These are phyloP conservation scores for Tylopilus sp. DNA, from an alignment of 768 basidiomycete genomes.

Conservation along the genomic window DNA sequence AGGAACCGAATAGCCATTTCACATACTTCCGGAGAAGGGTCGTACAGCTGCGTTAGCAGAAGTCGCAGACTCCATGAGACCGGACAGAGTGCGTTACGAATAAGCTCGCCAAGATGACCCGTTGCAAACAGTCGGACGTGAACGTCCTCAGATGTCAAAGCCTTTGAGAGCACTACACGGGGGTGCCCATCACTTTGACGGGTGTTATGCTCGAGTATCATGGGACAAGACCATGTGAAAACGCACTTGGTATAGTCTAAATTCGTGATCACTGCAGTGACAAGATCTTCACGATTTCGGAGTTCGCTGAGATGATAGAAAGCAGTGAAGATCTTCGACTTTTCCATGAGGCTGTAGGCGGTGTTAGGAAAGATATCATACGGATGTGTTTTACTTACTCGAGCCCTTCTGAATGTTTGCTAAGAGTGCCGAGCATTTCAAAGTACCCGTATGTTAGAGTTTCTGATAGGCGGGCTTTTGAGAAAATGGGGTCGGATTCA, in stretches of 20 bases:
- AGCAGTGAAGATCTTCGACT: conserved; percentile 89
- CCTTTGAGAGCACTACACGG: conserved; percentile 89
- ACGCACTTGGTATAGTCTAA: conserved; percentile 87
- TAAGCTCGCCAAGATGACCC: conserved; percentile 76
- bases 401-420: conserved; percentile 84
- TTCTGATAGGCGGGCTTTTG: conserved; percentile 73
- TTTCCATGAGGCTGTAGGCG: conserved; percentile 71
- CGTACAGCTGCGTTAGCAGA: conserved; percentile 93
- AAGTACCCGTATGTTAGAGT: conserved; percentile 91
- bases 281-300: conserved; percentile 86
- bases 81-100: conserved; percentile 58
- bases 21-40: conserved; percentile 86
- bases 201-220: conserved; percentile 4
- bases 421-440: conserved; percentile 91
- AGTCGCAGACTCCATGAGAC: conserved; percentile 89
- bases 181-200: conserved; percentile 85
- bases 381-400: conserved; percentile 52
- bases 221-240: not conserved
- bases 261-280: conserved; percentile 86
- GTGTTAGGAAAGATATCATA: conserved; percentile 2
- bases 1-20: conserved; percentile 86
- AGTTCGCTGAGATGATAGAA: conserved; percentile 95
- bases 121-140: conserved; percentile 89
- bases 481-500: conserved; percentile 79
- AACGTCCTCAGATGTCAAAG: conserved; percentile 90